Evolutionary conservation across 2,329 filamentous ascomycete species (phyloP), one percentile per base, ranked within the genome.

Genomic region (Fusarium domesticum): DNA sequence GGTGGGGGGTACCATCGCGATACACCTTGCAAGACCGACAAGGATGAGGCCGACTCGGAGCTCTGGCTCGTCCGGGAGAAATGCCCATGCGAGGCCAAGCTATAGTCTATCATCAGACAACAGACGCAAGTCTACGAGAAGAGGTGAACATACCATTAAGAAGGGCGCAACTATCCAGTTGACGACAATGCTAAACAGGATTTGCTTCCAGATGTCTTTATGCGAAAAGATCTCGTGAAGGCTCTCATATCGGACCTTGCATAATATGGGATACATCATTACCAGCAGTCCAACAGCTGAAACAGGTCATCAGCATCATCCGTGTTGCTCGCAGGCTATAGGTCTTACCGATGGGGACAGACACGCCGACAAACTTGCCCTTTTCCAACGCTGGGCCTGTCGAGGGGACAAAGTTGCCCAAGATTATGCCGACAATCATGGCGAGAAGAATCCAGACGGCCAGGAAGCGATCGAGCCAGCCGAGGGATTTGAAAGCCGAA

Each of bases 261-360:
- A 95, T 1, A 95, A 72, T 47, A 95, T 95, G 0, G 89, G 90
- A 60, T 93, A 95, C 88, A 95, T 95, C 89, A 95, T 95, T 33
- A 95, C 83, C 2, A 95, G 74, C 1, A 95, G 70, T 0, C 89
- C 89, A 37, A 95, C 71, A 1, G 89, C 88, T 87, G 15, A 1
- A n/a, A 14, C 16, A 10, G 15, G 1, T 3, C 5, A 4, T 37
- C 7, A 38, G 23, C 18, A 3, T 10, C 5, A 17, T 6, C 3
- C 1, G 35, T n/a, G 18, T 18, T 17, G 7, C 5, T 23, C 19
- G 14, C 18, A 18, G 12, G 14, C 14, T 7, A 14, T 14, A 2
- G n/a, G 8, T n/a, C 35, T 18, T 63, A 80, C 80, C 80, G 34
- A 87, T 86, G 0, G 84, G 84, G 18, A 85, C 67, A 2, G 81